Percentiles rank a stretch among this genome's conserved stretches.
Evolutionary conservation across 2,329 filamentous ascomycete genomes (phyloP).

Genomic region (Ceratocystis cubensis): DNA sequence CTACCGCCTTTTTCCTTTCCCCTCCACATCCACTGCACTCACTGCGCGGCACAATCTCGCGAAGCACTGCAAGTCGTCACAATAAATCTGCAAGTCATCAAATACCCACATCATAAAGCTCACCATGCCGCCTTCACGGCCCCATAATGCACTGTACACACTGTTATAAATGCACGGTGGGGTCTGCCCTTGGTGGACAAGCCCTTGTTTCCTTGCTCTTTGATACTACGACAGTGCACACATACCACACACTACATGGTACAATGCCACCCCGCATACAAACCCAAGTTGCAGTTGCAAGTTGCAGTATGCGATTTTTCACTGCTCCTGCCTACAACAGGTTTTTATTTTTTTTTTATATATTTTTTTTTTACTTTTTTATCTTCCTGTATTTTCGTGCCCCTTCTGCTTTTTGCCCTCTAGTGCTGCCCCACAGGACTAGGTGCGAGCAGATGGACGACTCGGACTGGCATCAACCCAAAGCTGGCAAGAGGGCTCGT

Average conservation of each 20-base stretch:
- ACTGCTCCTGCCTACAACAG: not conserved
- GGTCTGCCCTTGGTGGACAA: not conserved
- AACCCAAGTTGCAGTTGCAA: not conserved
- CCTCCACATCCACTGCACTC: not conserved
- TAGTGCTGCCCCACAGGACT: not conserved
- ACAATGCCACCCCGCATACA: not conserved
- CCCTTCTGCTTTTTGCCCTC: not conserved
- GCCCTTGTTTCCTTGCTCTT: not conserved
- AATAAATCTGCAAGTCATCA: not conserved
- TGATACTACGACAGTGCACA: no score
- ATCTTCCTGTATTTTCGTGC: not conserved
- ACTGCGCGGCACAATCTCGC: not conserved
- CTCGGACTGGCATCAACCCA: not conserved
- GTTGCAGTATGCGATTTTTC: not conserved
- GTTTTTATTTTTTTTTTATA: not conserved
- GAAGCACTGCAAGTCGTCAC: not conserved
- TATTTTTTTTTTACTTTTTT: not conserved
- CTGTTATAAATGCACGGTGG: conserved; percentile 1
- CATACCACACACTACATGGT: not conserved
- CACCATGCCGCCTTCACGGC: not conserved
- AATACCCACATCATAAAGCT: not conserved
- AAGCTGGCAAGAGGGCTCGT: not conserved
- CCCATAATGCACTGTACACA: conserved; percentile 1
- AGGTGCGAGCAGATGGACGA: not conserved
- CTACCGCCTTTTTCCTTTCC: not conserved